Conservation (phyloP, 2,329 filamentous ascomycete species). For the Aschersonia sp. region DNA sequence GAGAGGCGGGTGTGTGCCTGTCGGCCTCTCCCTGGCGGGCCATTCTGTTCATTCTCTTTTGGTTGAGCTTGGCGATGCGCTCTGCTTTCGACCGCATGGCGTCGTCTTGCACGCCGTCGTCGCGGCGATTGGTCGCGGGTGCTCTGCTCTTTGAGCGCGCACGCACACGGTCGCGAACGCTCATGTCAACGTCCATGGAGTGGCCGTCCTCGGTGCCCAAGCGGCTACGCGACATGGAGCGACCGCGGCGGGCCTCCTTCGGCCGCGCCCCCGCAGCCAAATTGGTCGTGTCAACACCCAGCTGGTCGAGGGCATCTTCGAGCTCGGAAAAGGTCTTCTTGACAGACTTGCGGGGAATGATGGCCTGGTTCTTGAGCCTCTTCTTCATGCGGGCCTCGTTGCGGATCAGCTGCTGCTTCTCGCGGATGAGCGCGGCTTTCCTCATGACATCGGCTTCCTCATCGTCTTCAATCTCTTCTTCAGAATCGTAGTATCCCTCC, state of each 20-base stretch:
- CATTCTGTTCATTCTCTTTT: constrained; percentile 99
- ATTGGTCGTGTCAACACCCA: constrained; percentile 71
- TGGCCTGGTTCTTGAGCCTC: constrained; percentile 89
- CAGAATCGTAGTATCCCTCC: constrained; percentile 87
- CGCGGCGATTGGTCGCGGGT: constrained; percentile 48
- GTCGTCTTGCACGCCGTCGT: constrained; percentile 62
- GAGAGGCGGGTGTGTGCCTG: constrained; percentile 66
- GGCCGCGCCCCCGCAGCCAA: constrained; percentile 60
- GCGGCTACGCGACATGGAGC: constrained; percentile 49
- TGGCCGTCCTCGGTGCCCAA: constrained; percentile 49
- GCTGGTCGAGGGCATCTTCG: constrained; percentile 68
- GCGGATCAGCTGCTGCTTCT: constrained; percentile 82
- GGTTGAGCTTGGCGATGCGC: constrained; percentile 71
- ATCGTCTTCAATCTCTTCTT: constrained; percentile 68
- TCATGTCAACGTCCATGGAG: constrained; percentile 60
- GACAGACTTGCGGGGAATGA: constrained; percentile 72
- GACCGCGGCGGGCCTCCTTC: constrained; percentile 50
- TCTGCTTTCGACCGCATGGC: constrained; percentile 63
- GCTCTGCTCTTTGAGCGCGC: constrained; percentile 62
- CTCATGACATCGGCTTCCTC: constrained; percentile 76
- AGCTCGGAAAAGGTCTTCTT: constrained; percentile 77
- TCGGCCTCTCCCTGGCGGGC: constrained; percentile 94
- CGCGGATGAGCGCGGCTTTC: constrained; percentile 90
- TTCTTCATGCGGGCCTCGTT: constrained; percentile 95
- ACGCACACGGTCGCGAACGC: constrained; percentile 44